Conservation (phyloP, 352 stramenopile genomes). For the Phytophthora capsici region DNA sequence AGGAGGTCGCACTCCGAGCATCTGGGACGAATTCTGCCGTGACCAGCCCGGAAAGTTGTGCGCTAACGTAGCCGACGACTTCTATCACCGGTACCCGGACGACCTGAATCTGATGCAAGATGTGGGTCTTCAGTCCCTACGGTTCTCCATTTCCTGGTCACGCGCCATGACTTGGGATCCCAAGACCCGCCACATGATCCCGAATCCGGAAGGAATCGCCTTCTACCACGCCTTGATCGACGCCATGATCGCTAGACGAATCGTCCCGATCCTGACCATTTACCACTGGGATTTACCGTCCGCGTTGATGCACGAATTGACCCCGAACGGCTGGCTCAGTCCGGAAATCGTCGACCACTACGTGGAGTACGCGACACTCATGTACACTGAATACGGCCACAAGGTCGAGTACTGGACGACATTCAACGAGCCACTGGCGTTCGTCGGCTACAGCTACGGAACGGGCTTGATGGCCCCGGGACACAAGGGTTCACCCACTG, state of each 20-base stretch:
- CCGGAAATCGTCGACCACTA: constrained; percentile 32
- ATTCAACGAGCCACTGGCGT: constrained; percentile 90
- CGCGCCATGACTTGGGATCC: constrained; percentile 37
- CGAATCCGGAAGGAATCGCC: constrained; percentile 32
- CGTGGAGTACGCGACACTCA: constrained; percentile 82
- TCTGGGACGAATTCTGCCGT: constrained; percentile 36
- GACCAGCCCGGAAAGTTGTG: constrained; percentile 60
- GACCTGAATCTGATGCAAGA: constrained; percentile 90
- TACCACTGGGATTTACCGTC: constrained; percentile 36
- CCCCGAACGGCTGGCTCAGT: constrained; percentile 34
- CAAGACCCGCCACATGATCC: constrained; percentile 16
- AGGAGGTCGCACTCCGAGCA: constrained; percentile 29
- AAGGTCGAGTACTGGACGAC: constrained; percentile 93
- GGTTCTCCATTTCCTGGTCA: constrained; percentile 48
- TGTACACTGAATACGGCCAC: constrained; percentile 88
- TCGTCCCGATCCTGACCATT: constrained; percentile 34
- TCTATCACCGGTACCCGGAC: constrained; percentile 85
- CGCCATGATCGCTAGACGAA: constrained; percentile 17
- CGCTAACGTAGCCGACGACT: constrained; percentile 90
- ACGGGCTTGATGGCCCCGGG: constrained; percentile 51
- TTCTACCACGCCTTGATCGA: constrained; percentile 45
- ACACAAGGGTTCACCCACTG: constrained; percentile 33
- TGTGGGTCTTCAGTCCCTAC: constrained; percentile 87
- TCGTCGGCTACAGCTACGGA: constrained; percentile 83
- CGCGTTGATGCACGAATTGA: constrained; percentile 44